Conservation (phyloP, 768 basidiomycete genomes). For the Crepidotus variabilis region DNA sequence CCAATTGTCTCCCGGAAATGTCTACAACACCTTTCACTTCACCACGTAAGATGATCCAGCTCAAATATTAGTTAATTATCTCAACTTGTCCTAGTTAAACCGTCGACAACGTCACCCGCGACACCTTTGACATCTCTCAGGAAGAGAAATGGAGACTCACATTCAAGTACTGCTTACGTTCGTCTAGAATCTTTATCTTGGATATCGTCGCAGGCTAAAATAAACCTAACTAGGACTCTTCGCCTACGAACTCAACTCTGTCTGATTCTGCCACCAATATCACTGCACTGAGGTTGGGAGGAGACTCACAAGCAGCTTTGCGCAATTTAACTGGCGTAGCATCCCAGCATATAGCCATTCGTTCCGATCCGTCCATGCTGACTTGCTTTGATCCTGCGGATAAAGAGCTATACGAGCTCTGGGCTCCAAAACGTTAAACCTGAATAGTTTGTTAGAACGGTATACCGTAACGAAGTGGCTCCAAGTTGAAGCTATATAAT, state of each 20-base stretch:
- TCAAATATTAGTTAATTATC: not conserved
- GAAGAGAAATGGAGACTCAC: not conserved
- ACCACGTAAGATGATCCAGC: not conserved
- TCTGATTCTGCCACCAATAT: constrained; percentile 25
- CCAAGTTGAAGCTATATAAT: too few relatives aligned
- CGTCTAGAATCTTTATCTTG: not conserved
- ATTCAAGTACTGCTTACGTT: constrained; percentile 3
- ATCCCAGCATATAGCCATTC: constrained; percentile 41
- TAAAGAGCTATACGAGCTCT: constrained; percentile 73
- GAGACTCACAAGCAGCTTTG: not conserved
- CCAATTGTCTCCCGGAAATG: not conserved
- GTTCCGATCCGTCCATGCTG: constrained; percentile 60
- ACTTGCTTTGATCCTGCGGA: constrained; percentile 77
- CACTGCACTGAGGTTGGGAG: constrained; percentile 11
- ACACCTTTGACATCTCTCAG: not conserved
- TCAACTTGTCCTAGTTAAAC: not conserved
- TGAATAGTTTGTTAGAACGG: not conserved
- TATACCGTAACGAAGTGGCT: not conserved
- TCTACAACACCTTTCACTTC: constrained; percentile 1
- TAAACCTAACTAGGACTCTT: constrained; percentile 12
- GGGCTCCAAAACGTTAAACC: constrained; percentile 53
- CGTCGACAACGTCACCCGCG: not conserved
- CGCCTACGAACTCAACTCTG: constrained; percentile 29
- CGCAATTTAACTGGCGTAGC: constrained; percentile 4
- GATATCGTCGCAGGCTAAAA: not conserved